Conservation (phyloP, 169 alveolate genomes). For the Plasmodium vinckei region DNA sequence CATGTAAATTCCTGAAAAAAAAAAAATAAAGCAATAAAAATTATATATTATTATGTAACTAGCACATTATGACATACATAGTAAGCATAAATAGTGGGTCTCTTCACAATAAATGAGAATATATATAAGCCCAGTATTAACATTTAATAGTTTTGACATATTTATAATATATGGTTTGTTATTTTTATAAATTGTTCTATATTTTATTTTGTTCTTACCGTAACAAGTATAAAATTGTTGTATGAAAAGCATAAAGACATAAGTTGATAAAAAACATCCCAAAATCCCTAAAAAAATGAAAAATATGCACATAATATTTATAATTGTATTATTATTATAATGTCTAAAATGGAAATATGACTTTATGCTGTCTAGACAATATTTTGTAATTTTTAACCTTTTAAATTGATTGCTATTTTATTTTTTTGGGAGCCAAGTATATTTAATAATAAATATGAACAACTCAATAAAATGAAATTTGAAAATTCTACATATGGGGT, state of each 20-base stretch:
- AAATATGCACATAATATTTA: background rate
- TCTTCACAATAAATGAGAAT: no score
- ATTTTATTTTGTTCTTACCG: conserved; percentile 3
- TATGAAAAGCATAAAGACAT: conserved; percentile 10
- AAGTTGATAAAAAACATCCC: conserved; percentile 41
- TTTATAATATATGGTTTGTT: no score
- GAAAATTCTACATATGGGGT: conserved; percentile 35
- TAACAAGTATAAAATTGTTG: conserved; percentile 16
- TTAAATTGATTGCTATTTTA: conserved; percentile 23
- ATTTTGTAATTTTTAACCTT: conserved; percentile 10
- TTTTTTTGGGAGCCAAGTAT: conserved; percentile 23
- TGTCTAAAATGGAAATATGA: no score
- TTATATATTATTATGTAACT: no score
- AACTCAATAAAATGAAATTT: conserved; percentile 21
- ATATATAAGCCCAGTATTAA: no score
- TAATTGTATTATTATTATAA: no score
- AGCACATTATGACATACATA: no score
- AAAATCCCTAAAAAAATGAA: conserved; percentile 27
- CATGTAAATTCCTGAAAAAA: background rate
- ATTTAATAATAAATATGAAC: conserved; percentile 36
- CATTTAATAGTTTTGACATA: no score
- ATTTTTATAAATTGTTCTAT: no score
- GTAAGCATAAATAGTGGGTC: no score
- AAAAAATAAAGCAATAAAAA: background rate
- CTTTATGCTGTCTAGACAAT: no score